Base-by-base conservation (phyloP, 176 grass and related monocot species). In the Secale cereale region DNA sequence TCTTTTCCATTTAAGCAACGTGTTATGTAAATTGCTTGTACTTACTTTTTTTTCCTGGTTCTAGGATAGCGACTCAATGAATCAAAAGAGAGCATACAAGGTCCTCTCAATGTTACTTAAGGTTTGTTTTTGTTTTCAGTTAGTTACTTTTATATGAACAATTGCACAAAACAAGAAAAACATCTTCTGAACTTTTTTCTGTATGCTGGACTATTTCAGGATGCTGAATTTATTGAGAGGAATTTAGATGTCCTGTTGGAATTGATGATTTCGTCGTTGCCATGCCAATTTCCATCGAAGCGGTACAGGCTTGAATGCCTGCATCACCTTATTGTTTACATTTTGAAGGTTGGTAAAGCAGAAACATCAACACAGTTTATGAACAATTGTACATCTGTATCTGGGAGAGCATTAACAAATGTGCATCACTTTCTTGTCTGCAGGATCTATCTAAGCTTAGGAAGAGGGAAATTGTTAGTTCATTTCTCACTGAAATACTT, bases 81-180 rank as follows among this genome's bases (percentile, higher is more conserved):
- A 95, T 54, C 96, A 98, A 70, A 98, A 98, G 80, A 95, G 94
- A 90, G 96, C 96, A 81, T 98, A 98, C 92, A 98, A 98, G 94
- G 91, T 94, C 23, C 87, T 98, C 10, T 91, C 93, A 78, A 85
- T 92, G 89, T 88, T 98, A 75, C 89, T 98, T 56, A 94, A 95
- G 93, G 95, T 98, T 61, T 84, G 81, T 70, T 65, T 31, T 77
- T 82, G 25, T 61, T 59, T 89, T 59, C 20, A 54, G 30, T 73
- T 82, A 74, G 10, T 29, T 50, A 64, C 10, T 82, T 82, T 85
- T 84, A 80, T 61, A 20, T 76, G 20, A 40, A 59, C 56, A 77
- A 65, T 83, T 71, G 82, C 71, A 59, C 10, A 45, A 71, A 54
- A 65, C 20, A 62, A 56, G 37, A 62, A 89, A 3, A 28, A n/a